phyloP scores from a whole-genome alignment of 1,139 yeast species.

The Debaryomycetaceae sp. region DNA sequence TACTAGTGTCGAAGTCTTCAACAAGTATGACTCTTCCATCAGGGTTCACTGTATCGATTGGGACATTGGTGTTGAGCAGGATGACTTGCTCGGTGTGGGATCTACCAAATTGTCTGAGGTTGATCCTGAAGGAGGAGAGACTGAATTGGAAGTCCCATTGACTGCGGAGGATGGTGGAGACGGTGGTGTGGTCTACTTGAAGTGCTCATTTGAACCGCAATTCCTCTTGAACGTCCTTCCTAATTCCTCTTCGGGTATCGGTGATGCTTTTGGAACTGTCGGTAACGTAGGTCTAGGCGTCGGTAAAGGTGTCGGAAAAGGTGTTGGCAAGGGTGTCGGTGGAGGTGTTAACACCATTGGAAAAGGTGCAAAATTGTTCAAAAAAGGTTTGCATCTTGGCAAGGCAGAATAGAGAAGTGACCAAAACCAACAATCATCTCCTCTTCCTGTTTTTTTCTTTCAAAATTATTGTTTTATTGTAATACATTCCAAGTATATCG shows the following conservation, averaged over 20 bases:
- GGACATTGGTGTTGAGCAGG: constrained; percentile 87
- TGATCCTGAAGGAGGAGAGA: constrained; percentile 50
- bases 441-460: too few species aligned
- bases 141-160: constrained; percentile 53
- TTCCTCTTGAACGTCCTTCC: constrained; percentile 53
- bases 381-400: constrained; percentile 36
- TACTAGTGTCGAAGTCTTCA: constrained; percentile 46
- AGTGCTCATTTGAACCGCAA: constrained; percentile 64
- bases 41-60: constrained; percentile 70
- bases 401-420: constrained; percentile 1
- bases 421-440: too few species aligned
- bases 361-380: constrained; percentile 38
- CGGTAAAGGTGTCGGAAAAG: constrained; percentile 38
- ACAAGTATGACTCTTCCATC: constrained; percentile 60
- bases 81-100: constrained; percentile 78
- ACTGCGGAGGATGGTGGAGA: constrained; percentile 51
- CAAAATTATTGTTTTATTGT: background rate
- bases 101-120: constrained; percentile 56
- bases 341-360: constrained; percentile 45
- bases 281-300: constrained; percentile 45
- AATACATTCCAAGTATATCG: background rate
- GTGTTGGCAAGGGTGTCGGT: constrained; percentile 37
- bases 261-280: constrained; percentile 36
- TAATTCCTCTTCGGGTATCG: constrained; percentile 34
- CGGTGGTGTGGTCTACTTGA: constrained; percentile 63